Evolutionary conservation across 2,329 filamentous ascomycete genomes (phyloP).

Genomic region (Penicillium sp.): DNA sequence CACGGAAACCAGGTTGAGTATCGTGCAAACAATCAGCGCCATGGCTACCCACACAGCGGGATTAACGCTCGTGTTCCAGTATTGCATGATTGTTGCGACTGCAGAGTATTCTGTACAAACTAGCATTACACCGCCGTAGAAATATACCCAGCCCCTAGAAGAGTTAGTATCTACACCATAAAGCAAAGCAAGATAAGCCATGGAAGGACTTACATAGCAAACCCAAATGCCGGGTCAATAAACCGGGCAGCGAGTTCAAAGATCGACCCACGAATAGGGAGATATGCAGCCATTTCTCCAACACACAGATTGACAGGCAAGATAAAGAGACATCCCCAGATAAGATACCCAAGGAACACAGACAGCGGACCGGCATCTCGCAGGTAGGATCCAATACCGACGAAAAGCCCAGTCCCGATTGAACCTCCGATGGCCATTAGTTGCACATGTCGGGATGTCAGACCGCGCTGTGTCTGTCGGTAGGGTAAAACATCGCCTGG

Average conservation of each 20-base stretch:
- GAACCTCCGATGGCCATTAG: constrained; percentile 36
- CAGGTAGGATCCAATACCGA: constrained; percentile 30
- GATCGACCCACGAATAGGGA: constrained; percentile 40
- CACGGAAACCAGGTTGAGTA: constrained; percentile 61
- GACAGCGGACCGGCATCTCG: constrained; percentile 28
- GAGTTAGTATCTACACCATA: background rate
- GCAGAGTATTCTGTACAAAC: constrained; percentile 44
- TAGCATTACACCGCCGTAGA: constrained; percentile 39
- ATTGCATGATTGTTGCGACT: constrained; percentile 39
- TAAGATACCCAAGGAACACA: constrained; percentile 30
- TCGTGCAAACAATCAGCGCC: constrained; percentile 36
- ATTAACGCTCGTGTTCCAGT: constrained; percentile 38
- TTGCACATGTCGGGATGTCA: constrained; percentile 35
- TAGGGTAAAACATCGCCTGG: constrained; percentile 13
- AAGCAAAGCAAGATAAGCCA: background rate
- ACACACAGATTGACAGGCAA: constrained; percentile 27
- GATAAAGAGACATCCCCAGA: constrained; percentile 29
- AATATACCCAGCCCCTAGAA: constrained; percentile 38
- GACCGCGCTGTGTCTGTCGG: constrained; percentile 25
- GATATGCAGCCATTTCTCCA: constrained; percentile 25
- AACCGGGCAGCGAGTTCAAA: constrained; percentile 43
- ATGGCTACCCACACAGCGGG: constrained; percentile 38
- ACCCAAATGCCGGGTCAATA: constrained; percentile 41
- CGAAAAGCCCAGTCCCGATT: constrained; percentile 31
- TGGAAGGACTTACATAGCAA: constrained; percentile 26